Base-by-base conservation (phyloP, 2,329 filamentous ascomycete species). In the Epichloe gansuensis region DNA sequence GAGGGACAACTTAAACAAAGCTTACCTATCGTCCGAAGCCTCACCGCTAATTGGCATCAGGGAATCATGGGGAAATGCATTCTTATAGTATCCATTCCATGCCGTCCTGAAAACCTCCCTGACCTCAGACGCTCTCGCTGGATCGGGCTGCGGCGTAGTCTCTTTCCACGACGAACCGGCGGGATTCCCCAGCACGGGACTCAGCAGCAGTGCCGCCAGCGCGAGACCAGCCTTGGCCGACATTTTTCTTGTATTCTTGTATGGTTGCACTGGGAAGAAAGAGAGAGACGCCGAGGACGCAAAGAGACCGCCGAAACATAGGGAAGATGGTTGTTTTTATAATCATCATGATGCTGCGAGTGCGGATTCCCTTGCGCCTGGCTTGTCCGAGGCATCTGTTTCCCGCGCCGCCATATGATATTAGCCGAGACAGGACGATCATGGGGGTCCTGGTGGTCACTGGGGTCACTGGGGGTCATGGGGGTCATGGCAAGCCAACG, bases 21-120 rank as follows among this genome's bases (percentile, higher is more conserved):
- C 71, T 57, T 69, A 88, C 86, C 85, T 77, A 50, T 87, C 85
- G 64, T 95, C 82, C 17, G 73, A 72, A 55, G 69, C 83, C 0
- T 66, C 67, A 57, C 87, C 86, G 41, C 74, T 77, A 12, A 86
- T 72, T 0, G 89, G 87, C 55, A 72, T 73, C 11, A 94, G 70
- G 45, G 87, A 85, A 63, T 94, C 88, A 57, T 87, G 79, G 1
- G 85, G 85, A 56, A 86, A 90, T 0, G 87, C 87, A 66, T 86
- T 80, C 66, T 79, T 69, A 60, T 79, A 77, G 64, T 91, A 90
- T 1, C 83, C 85, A 51, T 81, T 67, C 84, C 85, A 90, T 2
- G 85, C 82, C 59, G 76, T 75, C 52, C 77, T 72, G 60, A 89
- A 90, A 0, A 81, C 81, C 50, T 80, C 75, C 62, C 80, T 83